Percentiles rank a stretch among this genome's conserved stretches.
Evolutionary conservation across 176 grass and related monocot genomes (phyloP).

Genomic region (Carex littledalei): DNA sequence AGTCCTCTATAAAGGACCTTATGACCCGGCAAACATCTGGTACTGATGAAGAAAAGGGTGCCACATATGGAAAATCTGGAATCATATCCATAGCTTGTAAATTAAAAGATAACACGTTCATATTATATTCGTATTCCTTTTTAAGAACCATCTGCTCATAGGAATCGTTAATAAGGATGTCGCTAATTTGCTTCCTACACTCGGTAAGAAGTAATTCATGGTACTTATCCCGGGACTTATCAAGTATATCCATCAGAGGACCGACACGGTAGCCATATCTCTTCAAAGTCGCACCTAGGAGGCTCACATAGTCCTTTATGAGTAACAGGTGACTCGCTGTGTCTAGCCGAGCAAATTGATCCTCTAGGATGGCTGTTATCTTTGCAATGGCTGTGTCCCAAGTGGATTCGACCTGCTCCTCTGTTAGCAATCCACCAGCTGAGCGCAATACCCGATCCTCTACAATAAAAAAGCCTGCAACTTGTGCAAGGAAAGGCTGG

Average conservation of each 20-base stretch:
- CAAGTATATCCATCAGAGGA: constrained; percentile 50
- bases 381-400: constrained; percentile 61
- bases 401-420: constrained; percentile 58
- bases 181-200: constrained; percentile 48
- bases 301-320: constrained; percentile 59
- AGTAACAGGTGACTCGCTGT: constrained; percentile 56
- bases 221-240: constrained; percentile 63
- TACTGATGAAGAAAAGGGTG: constrained; percentile 80
- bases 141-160: constrained; percentile 56
- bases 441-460: constrained; percentile 60
- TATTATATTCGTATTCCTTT: constrained; percentile 62
- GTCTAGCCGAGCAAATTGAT: constrained; percentile 51
- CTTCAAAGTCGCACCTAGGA: constrained; percentile 49
- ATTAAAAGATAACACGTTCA: constrained; percentile 59
- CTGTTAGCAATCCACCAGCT: constrained; percentile 61
- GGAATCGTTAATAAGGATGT: constrained; percentile 42
- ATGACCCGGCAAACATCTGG: constrained; percentile 58
- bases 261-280: constrained; percentile 45
- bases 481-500: constrained; percentile 58
- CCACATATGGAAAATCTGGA: constrained; percentile 62
- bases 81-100: constrained; percentile 38
- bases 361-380: constrained; percentile 56
- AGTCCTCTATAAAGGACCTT: constrained; percentile 71
- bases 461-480: constrained; percentile 83
- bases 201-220: constrained; percentile 53